Percentiles rank a stretch among this genome's conserved stretches.
These are phyloP conservation scores for Mortierella sp. DNA, from an alignment of 371 early-diverging fungal species.

Conservation along the genomic window DNA sequence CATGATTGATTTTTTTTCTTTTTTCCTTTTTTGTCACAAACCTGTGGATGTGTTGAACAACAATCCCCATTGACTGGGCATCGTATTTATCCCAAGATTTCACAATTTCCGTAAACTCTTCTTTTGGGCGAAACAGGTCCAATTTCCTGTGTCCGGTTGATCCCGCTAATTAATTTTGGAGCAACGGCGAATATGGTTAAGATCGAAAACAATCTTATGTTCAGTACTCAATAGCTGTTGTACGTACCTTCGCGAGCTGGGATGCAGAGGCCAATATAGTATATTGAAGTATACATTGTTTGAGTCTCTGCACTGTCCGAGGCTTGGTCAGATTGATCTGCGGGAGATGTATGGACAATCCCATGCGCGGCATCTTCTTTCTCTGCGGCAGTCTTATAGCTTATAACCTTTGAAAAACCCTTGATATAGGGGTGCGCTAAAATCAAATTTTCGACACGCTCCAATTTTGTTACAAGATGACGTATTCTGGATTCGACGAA, in stretches of 20 bases:
- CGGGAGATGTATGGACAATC: constrained; percentile 55
- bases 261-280: constrained; percentile 89
- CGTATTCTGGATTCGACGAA: constrained; percentile 96
- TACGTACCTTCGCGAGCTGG: constrained; percentile 65
- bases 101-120: constrained; percentile 86
- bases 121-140: constrained; percentile 83
- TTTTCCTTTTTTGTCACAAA: constrained; percentile 28
- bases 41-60: constrained; percentile 81
- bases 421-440: constrained; percentile 95
- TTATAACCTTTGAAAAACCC: constrained; percentile 79
- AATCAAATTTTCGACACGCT: constrained; percentile 81
- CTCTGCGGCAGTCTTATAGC: constrained; percentile 77
- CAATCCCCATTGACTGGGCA: constrained; percentile 75
- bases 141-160: constrained; percentile 65
- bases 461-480: constrained; percentile 90
- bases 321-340: constrained; percentile 27
- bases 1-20: not conserved
- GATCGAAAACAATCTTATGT: not conserved
- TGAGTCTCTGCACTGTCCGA: constrained; percentile 55
- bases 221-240: no score
- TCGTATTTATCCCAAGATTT: constrained; percentile 86
- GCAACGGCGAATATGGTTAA: not conserved
- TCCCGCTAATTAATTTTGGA: constrained; percentile 45
- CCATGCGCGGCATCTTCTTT: constrained; percentile 75
- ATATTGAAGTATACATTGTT: constrained; percentile 81